These are phyloP conservation scores for Trichoderma koningiopsis DNA, from an alignment of 2,329 filamentous ascomycete genomes.

Conservation along the genomic window DNA sequence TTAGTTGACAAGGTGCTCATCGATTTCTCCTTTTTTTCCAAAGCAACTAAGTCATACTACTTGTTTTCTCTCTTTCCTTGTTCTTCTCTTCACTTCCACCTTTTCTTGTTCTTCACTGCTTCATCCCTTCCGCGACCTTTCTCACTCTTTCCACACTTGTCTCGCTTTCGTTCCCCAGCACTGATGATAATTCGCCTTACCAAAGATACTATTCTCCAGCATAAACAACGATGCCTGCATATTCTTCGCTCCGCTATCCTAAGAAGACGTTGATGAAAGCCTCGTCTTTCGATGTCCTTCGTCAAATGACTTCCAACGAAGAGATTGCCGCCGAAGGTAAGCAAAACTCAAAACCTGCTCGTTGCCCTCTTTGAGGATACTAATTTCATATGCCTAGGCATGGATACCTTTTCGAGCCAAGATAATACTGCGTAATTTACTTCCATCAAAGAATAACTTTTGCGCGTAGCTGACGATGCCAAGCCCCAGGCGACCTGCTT, in stretches of 20 bases:
- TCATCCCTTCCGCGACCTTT: background rate
- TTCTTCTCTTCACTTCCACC: background rate
- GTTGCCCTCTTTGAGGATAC: background rate
- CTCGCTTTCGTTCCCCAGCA: background rate
- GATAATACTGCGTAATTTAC: conserved; percentile 11
- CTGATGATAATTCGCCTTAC: background rate
- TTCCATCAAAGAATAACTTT: background rate
- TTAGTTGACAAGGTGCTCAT: background rate
- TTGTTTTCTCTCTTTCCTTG: background rate
- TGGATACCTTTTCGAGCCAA: background rate
- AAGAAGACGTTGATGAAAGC: conserved; percentile 22
- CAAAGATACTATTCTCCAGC: background rate
- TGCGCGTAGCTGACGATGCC: background rate
- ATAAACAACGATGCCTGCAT: conserved; percentile 12
- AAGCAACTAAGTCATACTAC: background rate
- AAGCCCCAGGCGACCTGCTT: conserved; percentile 17
- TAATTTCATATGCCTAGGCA: background rate
- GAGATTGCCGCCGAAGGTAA: background rate
- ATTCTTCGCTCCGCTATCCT: conserved; percentile 9
- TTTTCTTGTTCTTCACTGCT: background rate
- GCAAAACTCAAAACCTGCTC: background rate
- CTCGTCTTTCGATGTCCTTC: conserved; percentile 19
- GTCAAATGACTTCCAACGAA: background rate
- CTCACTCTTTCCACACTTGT: background rate
- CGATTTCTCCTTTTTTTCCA: background rate